Evolutionary conservation across 495 filamentous ascomycete genomes (phyloP), one percentile per base, ranked within the genome.

Genomic region (Astrothelium subdiscretum): DNA sequence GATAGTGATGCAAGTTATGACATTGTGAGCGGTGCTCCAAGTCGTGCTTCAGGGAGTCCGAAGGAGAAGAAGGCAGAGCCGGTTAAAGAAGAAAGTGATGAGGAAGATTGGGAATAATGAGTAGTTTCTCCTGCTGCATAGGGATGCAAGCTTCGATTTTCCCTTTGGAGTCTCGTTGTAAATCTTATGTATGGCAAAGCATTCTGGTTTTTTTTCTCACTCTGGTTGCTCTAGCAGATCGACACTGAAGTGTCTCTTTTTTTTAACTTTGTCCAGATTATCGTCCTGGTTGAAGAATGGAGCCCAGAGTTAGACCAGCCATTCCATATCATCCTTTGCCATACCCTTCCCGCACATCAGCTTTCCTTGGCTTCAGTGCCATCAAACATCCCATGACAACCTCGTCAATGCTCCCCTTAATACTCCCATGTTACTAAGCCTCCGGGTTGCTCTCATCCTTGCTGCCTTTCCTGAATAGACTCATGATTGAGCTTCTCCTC

Each of bases 1-100:
- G 91, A 88, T 70, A 95, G 90, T 72, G 92, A 97, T 68, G 88
- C 88, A 20, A 95, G 90, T 76, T 97, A 97, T 68, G 92, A 97
- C 72, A 79, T 97, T 35, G 89, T 97, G 43, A 95, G 90, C 67
- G 91, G 91, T 20, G 84, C 87, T 8, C 85, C 87, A 12, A 96
- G 89, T 71, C 85, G 86, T 59, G 85, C 89, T 31, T 84, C 86
- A 13, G 81, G 81, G 1, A 92, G 88, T 70, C 92, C 92, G 31
- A 88, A 86, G 73, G 86, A 85, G 60, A 79, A 79, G 67, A 66
- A 69, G 48, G 65, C 79, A 31, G 73, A 76, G 8, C 77, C 81
- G 71, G 78, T 62, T 31, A 65, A 61, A 35, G 84, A 85, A 51
- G 81, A 84, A 27, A 83, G 80, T 59, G 83, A 86, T 65, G 85